Base-by-base conservation (phyloP, 164 flowering plant genomes). In the Liquidambar formosana region DNA sequence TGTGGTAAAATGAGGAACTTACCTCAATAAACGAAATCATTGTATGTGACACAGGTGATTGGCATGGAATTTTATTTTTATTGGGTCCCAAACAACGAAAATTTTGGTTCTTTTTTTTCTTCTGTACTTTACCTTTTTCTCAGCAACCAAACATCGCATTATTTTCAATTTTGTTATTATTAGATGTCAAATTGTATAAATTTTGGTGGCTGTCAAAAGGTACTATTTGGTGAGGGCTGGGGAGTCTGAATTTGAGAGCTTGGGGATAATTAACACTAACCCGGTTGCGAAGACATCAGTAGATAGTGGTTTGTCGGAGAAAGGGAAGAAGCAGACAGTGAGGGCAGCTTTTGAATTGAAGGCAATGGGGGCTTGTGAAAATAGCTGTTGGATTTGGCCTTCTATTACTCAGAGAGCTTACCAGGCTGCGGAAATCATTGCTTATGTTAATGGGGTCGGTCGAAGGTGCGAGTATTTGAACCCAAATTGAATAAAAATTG, bases 331-430 rank as follows among this genome's bases (percentile, higher is more conserved):
- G 65, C 93, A 94, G 85, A 80, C 86, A 0, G 80, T 82, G 18
- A 84, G 66, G 58, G 86, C 96, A 11, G 98, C 98, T 59, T 71
- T 86, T 53, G 82, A 75, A 0, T 76, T 94, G 83, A 90, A 89
- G 80, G 81, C 70, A 66, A 79, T 87, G 88, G 88, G 86, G 49
- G 96, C 98, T 22, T 92, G 96, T 72, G 92, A 88, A 14, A 79
- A 75, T 12, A 82, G 78, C 69, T 94, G 97, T 72, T 92, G 98
- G 98, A 86, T 94, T 73, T 94, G 96, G 98, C 95, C 97, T 73
- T 92, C 98, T 41, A 92, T 94, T 63, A 94, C 98, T 46, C 98
- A 94, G 81, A 79, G 98, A 76, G 91, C 98, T 78, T 94, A 94
- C 68, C 96, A 94, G 72, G 88, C 95, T 68, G 98, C 97, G 3